A percentile compares a stretch with the other conserved stretches of the same genome.
phyloP scores from a whole-genome alignment of 768 basidiomycete species.

The Thelephora aurantiotincta region DNA sequence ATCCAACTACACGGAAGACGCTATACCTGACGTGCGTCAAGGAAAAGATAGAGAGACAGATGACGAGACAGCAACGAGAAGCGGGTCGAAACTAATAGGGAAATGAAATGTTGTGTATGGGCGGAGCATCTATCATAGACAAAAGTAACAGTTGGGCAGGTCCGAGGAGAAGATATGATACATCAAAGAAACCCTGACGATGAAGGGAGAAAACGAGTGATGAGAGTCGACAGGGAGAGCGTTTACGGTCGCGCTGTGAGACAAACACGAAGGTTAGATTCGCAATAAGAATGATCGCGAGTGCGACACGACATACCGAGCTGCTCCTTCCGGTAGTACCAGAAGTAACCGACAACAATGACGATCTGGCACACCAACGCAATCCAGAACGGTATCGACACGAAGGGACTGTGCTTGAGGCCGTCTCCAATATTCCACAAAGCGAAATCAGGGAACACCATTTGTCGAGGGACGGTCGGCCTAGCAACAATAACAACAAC shows the following conservation, averaged over 20 bases:
- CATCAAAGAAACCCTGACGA: no score
- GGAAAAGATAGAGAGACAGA: no score
- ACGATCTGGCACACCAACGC: slow-evolving; percentile 67
- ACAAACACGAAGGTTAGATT: background rate
- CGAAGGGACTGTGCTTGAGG: slow-evolving; percentile 67
- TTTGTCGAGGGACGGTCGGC: slow-evolving; percentile 76
- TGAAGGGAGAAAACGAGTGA: no score
- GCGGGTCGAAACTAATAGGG: no score
- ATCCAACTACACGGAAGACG: no score
- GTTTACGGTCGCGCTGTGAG: slow-evolving; percentile 18
- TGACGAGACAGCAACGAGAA: no score
- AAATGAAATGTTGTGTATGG: no score
- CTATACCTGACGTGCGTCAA: no score
- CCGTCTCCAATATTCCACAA: slow-evolving; percentile 76
- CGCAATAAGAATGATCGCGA: background rate
- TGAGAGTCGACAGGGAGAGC: no score
- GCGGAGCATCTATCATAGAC: no score
- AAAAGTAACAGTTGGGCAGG: no score
- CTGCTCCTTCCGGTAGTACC: slow-evolving; percentile 96
- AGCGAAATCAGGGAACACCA: slow-evolving; percentile 88
- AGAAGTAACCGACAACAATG: slow-evolving; percentile 86
- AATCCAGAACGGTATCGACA: slow-evolving; percentile 77
- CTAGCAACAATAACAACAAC: slow-evolving; percentile 88
- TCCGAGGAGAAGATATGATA: no score
- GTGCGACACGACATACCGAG: slow-evolving; percentile 35